phyloP scores from a whole-genome alignment of 176 grass and related monocot genomes.

The Musa beccarii region DNA sequence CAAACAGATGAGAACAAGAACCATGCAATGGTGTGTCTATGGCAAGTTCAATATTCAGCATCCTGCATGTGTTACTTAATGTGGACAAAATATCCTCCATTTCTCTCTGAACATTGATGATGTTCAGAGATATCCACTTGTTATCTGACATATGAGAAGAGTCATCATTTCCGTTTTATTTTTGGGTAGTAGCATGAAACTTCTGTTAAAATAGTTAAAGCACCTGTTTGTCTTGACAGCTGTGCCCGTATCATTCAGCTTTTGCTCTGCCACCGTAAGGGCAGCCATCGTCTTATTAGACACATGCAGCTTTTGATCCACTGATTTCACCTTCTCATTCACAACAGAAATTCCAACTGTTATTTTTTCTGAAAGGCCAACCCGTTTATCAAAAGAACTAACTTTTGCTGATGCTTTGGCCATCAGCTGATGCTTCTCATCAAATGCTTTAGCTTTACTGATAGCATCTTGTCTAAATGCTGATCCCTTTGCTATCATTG shows the following conservation, averaged over 20 bases:
- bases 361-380: constrained; percentile 81
- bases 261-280: constrained; percentile 71
- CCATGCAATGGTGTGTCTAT: neutral
- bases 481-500: constrained; percentile 67
- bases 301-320: constrained; percentile 78
- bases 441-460: constrained; percentile 95
- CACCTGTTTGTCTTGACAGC: constrained; percentile 92
- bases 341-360: constrained; percentile 73
- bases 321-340: constrained; percentile 87
- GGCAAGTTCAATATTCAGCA: neutral
- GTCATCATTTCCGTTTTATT: too few relatives aligned
- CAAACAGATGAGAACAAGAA: neutral
- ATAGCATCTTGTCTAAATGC: constrained; percentile 86
- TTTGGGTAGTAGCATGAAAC: neutral
- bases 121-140: neutral
- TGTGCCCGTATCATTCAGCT: constrained; percentile 82
- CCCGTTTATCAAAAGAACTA: constrained; percentile 74
- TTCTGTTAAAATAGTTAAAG: constrained; percentile 5
- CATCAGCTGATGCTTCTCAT: constrained; percentile 72
- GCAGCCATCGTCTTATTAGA: constrained; percentile 86
- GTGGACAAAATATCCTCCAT: neutral
- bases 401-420: constrained; percentile 73
- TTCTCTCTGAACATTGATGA: neutral
- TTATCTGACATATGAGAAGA: neutral
- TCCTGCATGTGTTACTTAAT: neutral